Percentiles rank a stretch among this genome's conserved stretches.
Evolutionary conservation across 352 stramenopile species (phyloP).

Genomic region (Phytophthora vignae): DNA sequence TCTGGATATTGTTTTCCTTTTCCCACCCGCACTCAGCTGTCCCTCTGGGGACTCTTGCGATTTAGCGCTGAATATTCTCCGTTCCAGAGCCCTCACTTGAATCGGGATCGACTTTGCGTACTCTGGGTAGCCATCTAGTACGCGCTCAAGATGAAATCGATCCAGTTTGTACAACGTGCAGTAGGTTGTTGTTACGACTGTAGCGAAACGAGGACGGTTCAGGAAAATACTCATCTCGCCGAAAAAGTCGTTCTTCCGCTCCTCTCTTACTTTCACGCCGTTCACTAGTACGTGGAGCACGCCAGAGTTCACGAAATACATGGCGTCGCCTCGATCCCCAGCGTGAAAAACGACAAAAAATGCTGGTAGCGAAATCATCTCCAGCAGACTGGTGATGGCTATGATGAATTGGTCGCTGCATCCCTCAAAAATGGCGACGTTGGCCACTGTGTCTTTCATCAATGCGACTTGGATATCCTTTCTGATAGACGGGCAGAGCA

Average conservation of each 20-base stretch:
- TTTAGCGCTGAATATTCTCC: constrained; percentile 39
- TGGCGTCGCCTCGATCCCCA: constrained; percentile 64
- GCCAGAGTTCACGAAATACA: constrained; percentile 76
- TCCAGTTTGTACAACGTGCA: constrained; percentile 71
- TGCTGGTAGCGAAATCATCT: constrained; percentile 68
- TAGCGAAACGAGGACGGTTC: constrained; percentile 58
- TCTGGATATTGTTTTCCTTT: constrained; percentile 54
- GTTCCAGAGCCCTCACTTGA: constrained; percentile 57
- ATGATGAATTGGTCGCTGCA: constrained; percentile 74
- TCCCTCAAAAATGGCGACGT: constrained; percentile 65
- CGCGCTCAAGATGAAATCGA: constrained; percentile 58
- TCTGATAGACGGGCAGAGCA: constrained; percentile 69
- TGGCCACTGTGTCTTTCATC: constrained; percentile 65
- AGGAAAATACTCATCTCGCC: constrained; percentile 73
- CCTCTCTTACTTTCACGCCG: constrained; percentile 66
- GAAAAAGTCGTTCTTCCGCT: constrained; percentile 70
- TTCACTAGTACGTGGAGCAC: constrained; percentile 69
- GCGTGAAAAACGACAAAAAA: constrained; percentile 57
- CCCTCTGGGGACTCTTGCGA: constrained; percentile 27
- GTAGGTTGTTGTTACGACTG: constrained; percentile 63
- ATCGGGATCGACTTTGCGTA: constrained; percentile 50
- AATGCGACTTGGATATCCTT: constrained; percentile 73
- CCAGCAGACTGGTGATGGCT: constrained; percentile 67
- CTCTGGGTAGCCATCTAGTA: constrained; percentile 66
- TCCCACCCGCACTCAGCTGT: constrained; percentile 23